Conservation (phyloP, 2,329 filamentous ascomycete genomes). For the Penicillium sp. region DNA sequence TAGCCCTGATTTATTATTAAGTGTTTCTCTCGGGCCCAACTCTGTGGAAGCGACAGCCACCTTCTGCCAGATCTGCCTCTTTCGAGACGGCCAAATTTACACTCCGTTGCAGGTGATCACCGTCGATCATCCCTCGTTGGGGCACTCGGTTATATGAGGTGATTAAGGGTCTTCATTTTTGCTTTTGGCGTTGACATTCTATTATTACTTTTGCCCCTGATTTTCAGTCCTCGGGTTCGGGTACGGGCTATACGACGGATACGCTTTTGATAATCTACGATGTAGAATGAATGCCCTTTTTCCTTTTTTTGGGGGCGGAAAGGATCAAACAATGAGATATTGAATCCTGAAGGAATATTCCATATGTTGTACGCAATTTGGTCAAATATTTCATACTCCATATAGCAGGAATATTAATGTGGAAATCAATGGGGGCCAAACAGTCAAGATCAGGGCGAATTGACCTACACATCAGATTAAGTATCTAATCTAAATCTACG, state of each 20-base stretch:
- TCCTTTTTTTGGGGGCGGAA: not conserved
- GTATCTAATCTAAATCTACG: slow-evolving; percentile 6
- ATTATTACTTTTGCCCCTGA: slow-evolving; percentile 5
- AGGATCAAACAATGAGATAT: not conserved
- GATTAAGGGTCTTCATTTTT: not conserved
- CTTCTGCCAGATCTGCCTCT: not conserved
- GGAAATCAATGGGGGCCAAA: not conserved
- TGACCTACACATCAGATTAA: not conserved
- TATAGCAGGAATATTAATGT: not conserved
- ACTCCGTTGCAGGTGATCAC: slow-evolving; percentile 2
- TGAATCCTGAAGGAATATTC: not conserved
- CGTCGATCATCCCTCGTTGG: slow-evolving; percentile 13
- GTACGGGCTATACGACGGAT: not conserved
- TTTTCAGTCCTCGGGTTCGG: not conserved
- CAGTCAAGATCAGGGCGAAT: not conserved
- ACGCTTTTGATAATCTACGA: not conserved
- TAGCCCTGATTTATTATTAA: not conserved
- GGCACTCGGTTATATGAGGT: slow-evolving; percentile 9
- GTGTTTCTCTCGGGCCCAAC: not conserved
- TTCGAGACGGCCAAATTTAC: not conserved
- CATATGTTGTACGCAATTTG: not conserved
- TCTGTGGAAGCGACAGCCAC: slow-evolving; percentile 1
- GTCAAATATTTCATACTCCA: not conserved
- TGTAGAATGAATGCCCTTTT: not conserved
- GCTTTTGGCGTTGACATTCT: not conserved